phyloP scores from a whole-genome alignment of 2,329 filamentous ascomycete species.

The Aureobasidium uvarum region DNA sequence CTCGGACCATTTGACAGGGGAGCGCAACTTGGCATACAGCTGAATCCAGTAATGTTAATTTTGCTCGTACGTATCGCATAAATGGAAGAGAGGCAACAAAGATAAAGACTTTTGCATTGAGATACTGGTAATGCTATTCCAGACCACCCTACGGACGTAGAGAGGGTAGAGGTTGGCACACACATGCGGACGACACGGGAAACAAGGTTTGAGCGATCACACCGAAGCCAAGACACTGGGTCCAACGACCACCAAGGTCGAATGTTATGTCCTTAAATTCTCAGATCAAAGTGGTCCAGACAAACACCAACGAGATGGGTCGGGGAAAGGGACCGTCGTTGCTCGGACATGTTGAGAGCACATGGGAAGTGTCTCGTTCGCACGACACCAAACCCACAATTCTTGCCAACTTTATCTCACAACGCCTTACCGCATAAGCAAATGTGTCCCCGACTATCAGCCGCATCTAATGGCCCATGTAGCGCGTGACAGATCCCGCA shows the following conservation, averaged over 20 bases:
- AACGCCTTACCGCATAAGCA: neutral
- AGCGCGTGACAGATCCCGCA: constrained; percentile 9
- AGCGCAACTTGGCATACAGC: constrained; percentile 4
- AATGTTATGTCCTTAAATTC: neutral
- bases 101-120: neutral
- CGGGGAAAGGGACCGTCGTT: constrained; percentile 7
- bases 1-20: constrained; percentile 8
- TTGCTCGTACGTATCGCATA: neutral
- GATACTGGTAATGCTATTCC: neutral
- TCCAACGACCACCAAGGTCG: neutral
- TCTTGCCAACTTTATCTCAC: constrained; percentile 8
- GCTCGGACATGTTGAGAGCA: constrained; percentile 24
- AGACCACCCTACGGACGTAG: neutral
- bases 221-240: constrained; percentile 21
- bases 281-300: constrained; percentile 6
- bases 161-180: neutral
- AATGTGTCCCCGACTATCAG: constrained; percentile 8
- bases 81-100: neutral
- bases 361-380: constrained; percentile 8
- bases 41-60: neutral
- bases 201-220: constrained; percentile 16
- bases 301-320: constrained; percentile 12
- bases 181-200: constrained; percentile 14
- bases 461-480: constrained; percentile 5
- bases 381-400: constrained; percentile 10